Percentiles rank a stretch among this genome's conserved stretches.
These are phyloP conservation scores for Phytophthora pluvialis DNA, from an alignment of 352 stramenopile genomes.

Conservation along the genomic window DNA sequence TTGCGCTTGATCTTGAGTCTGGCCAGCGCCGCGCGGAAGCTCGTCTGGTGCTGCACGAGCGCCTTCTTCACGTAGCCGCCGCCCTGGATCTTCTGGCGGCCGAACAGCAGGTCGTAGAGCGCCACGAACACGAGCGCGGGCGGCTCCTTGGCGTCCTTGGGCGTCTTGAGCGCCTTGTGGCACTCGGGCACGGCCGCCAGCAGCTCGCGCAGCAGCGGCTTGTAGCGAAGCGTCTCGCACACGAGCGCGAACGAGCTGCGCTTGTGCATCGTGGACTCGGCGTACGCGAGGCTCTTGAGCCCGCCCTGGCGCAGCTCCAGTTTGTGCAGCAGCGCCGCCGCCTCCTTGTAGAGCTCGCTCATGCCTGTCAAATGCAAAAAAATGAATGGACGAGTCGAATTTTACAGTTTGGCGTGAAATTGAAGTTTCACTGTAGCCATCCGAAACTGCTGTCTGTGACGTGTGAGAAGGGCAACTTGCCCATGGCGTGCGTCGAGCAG, in stretches of 20 bases:
- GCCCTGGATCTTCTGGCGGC: conserved; percentile 85
- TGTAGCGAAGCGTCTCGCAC: conserved; percentile 90
- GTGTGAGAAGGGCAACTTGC: conserved; percentile 17
- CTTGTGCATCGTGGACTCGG: conserved; percentile 83
- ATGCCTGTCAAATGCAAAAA: conserved; percentile 9
- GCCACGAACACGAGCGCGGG: conserved; percentile 79
- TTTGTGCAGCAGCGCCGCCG: conserved; percentile 76
- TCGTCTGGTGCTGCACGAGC: conserved; percentile 76
- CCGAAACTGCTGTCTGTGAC: conserved; percentile 13
- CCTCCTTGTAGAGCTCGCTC: conserved; percentile 89
- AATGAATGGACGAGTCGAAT: conserved; percentile 8
- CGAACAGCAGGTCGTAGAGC: conserved; percentile 90
- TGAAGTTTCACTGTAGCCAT: conserved; percentile 9
- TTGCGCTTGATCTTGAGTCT: conserved; percentile 86
- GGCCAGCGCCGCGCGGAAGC: conserved; percentile 76
- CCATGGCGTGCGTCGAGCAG: neutral
- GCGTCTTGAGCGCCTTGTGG: conserved; percentile 68
- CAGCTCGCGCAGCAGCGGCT: conserved; percentile 75
- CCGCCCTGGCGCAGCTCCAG: conserved; percentile 79
- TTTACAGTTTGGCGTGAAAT: neutral
- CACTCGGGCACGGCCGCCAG: conserved; percentile 75
- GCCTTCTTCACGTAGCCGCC: conserved; percentile 89
- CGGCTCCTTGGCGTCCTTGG: conserved; percentile 47
- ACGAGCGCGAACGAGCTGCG: conserved; percentile 90
- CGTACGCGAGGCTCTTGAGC: conserved; percentile 88